A percentile compares a stretch with the other conserved stretches of the same genome.
phyloP scores from a whole-genome alignment of 2,329 filamentous ascomycete genomes.

The Catunica adiposa region DNA sequence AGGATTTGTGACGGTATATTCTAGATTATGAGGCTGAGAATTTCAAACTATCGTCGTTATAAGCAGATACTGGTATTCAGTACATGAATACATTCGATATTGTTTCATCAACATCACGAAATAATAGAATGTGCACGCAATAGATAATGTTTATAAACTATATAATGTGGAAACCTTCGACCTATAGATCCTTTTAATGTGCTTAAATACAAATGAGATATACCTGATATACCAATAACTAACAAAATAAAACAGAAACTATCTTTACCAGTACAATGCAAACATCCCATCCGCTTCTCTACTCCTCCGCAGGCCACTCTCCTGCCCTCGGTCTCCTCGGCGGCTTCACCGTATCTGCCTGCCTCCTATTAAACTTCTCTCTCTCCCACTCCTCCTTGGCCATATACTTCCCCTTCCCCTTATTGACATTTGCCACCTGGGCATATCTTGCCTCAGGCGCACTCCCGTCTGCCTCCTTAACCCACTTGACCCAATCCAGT shows the following conservation, averaged over 20 bases:
- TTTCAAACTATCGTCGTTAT: too few relatives aligned
- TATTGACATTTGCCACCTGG: constrained; percentile 6
- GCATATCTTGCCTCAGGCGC: constrained; percentile 10
- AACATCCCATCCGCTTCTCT: background rate
- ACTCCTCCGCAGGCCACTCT: background rate
- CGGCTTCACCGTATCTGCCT: constrained; percentile 4
- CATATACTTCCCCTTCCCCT: constrained; percentile 9
- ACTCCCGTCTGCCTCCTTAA: constrained; percentile 26
- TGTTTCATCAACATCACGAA: too few relatives aligned
- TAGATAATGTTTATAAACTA: background rate
- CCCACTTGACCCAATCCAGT: constrained; percentile 40
- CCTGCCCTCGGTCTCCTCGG: constrained; percentile 4
- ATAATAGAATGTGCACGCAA: too few relatives aligned
- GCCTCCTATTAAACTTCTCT: constrained; percentile 9
- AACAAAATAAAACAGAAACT: background rate
- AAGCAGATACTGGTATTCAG: background rate
- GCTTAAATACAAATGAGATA: background rate
- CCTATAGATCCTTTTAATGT: background rate
- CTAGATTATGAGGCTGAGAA: too few relatives aligned
- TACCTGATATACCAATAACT: background rate
- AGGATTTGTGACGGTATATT: too few relatives aligned
- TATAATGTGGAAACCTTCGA: too few relatives aligned
- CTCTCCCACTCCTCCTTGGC: constrained; percentile 12
- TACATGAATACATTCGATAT: too few relatives aligned
- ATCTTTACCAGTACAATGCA: background rate